Evolutionary conservation across 192 early-diverging fungal species (phyloP).

Genomic region (Piromyces sp.): DNA sequence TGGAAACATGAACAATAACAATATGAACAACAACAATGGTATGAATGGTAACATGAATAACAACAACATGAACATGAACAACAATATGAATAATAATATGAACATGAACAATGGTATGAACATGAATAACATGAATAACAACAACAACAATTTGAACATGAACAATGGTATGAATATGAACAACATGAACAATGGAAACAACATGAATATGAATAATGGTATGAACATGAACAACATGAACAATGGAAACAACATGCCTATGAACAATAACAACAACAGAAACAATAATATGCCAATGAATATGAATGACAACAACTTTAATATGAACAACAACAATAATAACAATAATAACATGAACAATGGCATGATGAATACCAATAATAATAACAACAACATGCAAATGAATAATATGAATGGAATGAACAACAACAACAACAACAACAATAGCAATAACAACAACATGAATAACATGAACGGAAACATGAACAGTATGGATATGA

Average conservation of each 20-base stretch:
- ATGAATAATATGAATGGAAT: neutral
- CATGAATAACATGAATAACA: neutral
- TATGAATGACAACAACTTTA: neutral
- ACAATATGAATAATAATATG: neutral
- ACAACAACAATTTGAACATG: neutral
- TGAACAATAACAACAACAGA: neutral
- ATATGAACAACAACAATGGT: neutral
- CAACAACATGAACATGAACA: neutral
- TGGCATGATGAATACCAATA: neutral
- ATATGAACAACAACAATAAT: neutral
- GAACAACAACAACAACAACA: neutral
- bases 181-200: neutral
- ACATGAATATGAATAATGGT: neutral
- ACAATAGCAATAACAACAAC: neutral
- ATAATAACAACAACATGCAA: neutral
- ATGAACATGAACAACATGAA: neutral
- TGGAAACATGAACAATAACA: neutral
- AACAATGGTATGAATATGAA: neutral
- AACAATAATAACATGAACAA: neutral
- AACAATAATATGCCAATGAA: neutral
- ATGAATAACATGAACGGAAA: neutral
- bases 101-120: neutral
- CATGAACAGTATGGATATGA: neutral
- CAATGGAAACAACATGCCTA: too few species aligned
- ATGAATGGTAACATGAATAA: neutral